Base-by-base conservation (phyloP, 306 rosid species). In the Vachellia pachyceras region DNA sequence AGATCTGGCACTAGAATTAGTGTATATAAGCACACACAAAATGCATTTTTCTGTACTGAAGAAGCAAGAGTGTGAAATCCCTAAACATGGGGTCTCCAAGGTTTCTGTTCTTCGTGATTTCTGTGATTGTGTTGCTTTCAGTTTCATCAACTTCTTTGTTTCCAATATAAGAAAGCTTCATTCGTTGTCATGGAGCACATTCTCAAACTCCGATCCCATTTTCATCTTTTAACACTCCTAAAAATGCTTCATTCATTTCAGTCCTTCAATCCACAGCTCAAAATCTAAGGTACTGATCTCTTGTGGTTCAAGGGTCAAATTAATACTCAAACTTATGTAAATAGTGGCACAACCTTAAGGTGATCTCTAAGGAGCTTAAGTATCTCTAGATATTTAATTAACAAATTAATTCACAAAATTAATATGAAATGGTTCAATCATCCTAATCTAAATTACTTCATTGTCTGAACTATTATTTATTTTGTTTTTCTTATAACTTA, bases 251-350 rank as follows among this genome's bases (percentile, higher is more conserved):
- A 11, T 91, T 84, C 81, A 49, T 63, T 3, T n/a, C 74, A n/a
- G 22, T 87, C 80, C 88, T 91, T 5, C 52, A 83, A 15, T 86
- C 92, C 46, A 22, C 85, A 1, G 90, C 91, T 10, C 87, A 90
- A 54, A 89, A 90, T 73, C 89, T 88, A 1, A 80, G 95, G 46
- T 85, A 9, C 67, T 54, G 82, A 58, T 82, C 92, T 20, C 89
- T n/a, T n/a, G n/a, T n/a, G n/a, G n/a, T n/a, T n/a, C n/a, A n/a
- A n/a, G n/a, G n/a, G n/a, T n/a, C n/a, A n/a, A n/a, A n/a, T n/a
- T n/a, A n/a, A n/a, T n/a, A n/a, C n/a, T n/a, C n/a, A n/a, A n/a
- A n/a, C n/a, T n/a, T n/a, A n/a, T n/a, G n/a, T n/a, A n/a, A n/a
- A n/a, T n/a, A n/a, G n/a, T n/a, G n/a, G n/a, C n/a, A n/a, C n/a